Percentiles rank a stretch among this genome's conserved stretches.
Conservation (phyloP, 164 flowering plant genomes). For the Tetracentron sinense region DNA sequence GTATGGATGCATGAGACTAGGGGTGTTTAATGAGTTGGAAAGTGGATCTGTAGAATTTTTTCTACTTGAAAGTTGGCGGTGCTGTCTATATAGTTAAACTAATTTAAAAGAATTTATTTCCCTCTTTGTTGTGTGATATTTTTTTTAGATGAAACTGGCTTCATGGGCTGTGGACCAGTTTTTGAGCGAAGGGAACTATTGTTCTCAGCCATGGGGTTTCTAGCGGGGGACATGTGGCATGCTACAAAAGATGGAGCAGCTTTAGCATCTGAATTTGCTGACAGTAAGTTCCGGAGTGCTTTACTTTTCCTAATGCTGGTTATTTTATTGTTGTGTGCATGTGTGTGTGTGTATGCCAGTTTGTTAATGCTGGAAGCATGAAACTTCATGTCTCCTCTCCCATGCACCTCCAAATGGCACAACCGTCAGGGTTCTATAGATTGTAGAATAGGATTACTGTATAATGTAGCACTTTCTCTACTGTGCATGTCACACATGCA, state of each 20-base stretch:
- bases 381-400: not conserved
- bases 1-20: not conserved
- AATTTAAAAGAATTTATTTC: not conserved
- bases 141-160: conserved; percentile 4
- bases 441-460: not conserved
- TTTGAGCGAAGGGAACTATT: conserved; percentile 46
- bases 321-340: not conserved
- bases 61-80: not conserved
- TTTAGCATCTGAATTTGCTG: conserved; percentile 66
- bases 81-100: not conserved
- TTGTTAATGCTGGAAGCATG: not conserved
- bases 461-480: not conserved
- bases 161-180: not conserved
- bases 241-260: conserved; percentile 29
- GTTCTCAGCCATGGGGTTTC: conserved; percentile 40
- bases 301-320: not conserved
- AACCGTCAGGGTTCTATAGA: not conserved
- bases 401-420: not conserved
- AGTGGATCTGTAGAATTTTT: not conserved
- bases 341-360: not conserved
- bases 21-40: not conserved
- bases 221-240: conserved; percentile 22
- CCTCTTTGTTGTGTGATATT: not conserved
- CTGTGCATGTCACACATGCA: no score
- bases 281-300: conserved; percentile 44